A percentile compares a stretch with the other conserved stretches of the same genome.
Conservation (phyloP, 2,329 filamentous ascomycete species). For the Lachnum nothofagi region DNA sequence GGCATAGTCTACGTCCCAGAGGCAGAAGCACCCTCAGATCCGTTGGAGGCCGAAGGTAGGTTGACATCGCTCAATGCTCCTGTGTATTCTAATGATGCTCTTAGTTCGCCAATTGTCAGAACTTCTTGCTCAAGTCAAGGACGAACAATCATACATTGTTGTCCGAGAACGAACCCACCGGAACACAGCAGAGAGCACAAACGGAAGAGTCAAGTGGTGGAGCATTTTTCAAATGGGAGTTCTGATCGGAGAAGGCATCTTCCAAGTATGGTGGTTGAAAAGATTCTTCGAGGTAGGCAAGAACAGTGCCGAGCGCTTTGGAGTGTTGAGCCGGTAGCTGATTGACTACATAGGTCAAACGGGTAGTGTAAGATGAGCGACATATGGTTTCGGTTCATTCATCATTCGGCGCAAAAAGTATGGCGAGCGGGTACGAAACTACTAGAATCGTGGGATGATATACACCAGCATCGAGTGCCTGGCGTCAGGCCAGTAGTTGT, state of each 20-base stretch:
- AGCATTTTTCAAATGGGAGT: constrained; percentile 92
- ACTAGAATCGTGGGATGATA: constrained; percentile 9
- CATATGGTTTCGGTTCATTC: constrained; percentile 12
- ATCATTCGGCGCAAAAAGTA: constrained; percentile 24
- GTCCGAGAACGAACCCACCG: constrained; percentile 91
- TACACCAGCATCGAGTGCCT: constrained; percentile 10
- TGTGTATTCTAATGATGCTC: not conserved
- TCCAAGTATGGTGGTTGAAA: constrained; percentile 99
- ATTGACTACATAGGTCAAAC: constrained; percentile 49
- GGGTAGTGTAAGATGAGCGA: constrained; percentile 48
- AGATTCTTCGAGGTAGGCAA: constrained; percentile 81
- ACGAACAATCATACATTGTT: constrained; percentile 96
- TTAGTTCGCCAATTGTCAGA: constrained; percentile 78
- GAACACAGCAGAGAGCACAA: constrained; percentile 98
- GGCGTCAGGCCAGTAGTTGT: constrained; percentile 7
- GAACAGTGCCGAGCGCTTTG: constrained; percentile 30
- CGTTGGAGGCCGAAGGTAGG: constrained; percentile 83
- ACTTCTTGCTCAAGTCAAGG: constrained; percentile 84
- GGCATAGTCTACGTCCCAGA: constrained; percentile 97
- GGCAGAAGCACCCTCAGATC: constrained; percentile 75
- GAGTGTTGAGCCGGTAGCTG: constrained; percentile 29
- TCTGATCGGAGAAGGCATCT: constrained; percentile 84
- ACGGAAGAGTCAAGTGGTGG: constrained; percentile 98
- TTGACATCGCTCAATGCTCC: not conserved
- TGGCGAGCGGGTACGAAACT: constrained; percentile 8